phyloP scores from a whole-genome alignment of 176 grass and related monocot genomes.

The Musa beccarii region DNA sequence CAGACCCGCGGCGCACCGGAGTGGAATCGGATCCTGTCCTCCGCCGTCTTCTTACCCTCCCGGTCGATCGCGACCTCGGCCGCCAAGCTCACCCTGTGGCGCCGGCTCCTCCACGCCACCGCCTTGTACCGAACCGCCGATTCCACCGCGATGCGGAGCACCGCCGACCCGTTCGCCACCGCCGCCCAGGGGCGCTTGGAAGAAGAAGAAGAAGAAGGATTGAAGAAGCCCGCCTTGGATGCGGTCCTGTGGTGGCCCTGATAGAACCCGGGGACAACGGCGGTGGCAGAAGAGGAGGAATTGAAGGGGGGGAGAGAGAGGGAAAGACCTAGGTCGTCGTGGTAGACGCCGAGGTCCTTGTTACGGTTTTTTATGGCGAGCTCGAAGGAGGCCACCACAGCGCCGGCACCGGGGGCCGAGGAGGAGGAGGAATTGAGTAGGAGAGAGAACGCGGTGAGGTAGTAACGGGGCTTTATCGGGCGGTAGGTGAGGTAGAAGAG shows the following conservation, averaged over 20 bases:
- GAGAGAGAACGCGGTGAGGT: slow-evolving; percentile 1
- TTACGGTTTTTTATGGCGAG: slow-evolving; percentile 10
- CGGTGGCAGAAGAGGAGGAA: not conserved
- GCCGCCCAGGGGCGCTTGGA: too few relatives aligned
- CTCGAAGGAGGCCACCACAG: not conserved
- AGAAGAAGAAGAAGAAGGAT: not conserved
- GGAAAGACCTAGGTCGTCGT: slow-evolving; percentile 5
- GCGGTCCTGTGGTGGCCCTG: slow-evolving; percentile 20
- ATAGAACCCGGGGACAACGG: slow-evolving; percentile 15
- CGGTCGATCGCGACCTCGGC: not conserved
- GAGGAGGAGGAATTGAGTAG: not conserved
- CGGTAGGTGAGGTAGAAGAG: slow-evolving; percentile 4
- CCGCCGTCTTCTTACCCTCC: not conserved
- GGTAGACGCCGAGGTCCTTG: slow-evolving; percentile 3
- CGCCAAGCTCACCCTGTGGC: not conserved
- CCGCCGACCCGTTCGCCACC: not conserved
- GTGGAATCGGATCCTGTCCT: not conserved
- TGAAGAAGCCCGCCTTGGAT: not conserved
- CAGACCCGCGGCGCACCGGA: not conserved
- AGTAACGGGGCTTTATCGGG: slow-evolving; percentile 8
- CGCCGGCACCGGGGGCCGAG: not conserved
- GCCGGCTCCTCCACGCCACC: not conserved
- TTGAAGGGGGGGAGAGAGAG: not conserved
- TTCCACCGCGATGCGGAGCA: not conserved
- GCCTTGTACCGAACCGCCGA: slow-evolving; percentile 18